These are phyloP conservation scores for Croton laevigatus DNA, from an alignment of 441 rosid species.

Conservation along the genomic window DNA sequence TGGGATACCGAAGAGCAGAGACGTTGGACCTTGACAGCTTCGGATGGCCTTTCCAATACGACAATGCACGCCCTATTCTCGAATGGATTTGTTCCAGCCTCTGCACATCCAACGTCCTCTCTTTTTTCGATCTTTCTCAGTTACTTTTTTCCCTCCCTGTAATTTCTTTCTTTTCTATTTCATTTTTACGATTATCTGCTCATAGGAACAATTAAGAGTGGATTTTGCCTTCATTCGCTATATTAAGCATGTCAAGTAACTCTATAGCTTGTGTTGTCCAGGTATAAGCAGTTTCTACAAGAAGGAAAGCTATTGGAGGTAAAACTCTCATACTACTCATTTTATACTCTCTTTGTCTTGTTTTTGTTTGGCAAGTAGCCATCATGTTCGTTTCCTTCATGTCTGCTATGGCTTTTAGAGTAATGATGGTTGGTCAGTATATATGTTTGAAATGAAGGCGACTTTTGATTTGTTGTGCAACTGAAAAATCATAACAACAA, in stretches of 20 bases:
- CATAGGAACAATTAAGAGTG: not conserved
- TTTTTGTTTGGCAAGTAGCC: not conserved
- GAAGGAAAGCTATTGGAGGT: conserved; percentile 93
- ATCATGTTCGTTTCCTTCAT: not conserved
- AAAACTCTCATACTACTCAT: conserved; percentile 7
- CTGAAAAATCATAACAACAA: not conserved
- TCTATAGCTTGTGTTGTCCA: conserved; percentile 23
- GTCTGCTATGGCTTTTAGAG: not conserved
- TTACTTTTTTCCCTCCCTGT: conserved; percentile 22
- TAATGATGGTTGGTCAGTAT: too few species aligned
- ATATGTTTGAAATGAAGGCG: not conserved
- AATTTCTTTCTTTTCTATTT: not conserved
- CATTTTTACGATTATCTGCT: not conserved
- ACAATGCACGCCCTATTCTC: conserved; percentile 85
- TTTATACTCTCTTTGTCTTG: not conserved
- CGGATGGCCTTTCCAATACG: conserved; percentile 98
- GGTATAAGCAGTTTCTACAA: conserved; percentile 68
- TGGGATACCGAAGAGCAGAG: conserved; percentile 78
- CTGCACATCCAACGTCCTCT: conserved; percentile 93
- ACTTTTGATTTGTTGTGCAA: not conserved
- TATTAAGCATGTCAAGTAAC: not conserved
- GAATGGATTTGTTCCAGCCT: conserved; percentile 99
- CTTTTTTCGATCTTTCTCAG: conserved; percentile 83
- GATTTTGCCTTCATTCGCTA: not conserved
- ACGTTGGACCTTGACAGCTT: conserved; percentile 82